Base-by-base conservation (phyloP, 495 filamentous ascomycete species). In the Parathielavia appendiculata region DNA sequence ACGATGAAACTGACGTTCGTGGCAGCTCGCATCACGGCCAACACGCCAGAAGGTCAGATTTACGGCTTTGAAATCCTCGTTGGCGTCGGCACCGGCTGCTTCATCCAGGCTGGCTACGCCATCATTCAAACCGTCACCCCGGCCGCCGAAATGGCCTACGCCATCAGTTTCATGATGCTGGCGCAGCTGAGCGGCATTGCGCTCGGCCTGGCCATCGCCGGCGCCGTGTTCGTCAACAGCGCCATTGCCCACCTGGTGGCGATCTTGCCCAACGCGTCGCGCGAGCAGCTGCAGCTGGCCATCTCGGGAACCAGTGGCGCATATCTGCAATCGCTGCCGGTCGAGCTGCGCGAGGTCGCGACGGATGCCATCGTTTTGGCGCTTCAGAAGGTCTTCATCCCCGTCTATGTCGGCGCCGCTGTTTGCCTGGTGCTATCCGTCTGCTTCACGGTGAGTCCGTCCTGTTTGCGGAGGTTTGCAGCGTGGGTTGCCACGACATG, bases 41-140 rank as follows among this genome's bases (percentile, higher is more conserved):
- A 39, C n/a, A 76, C 77, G 4, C 47, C 66, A 12, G 66, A 66
- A 0, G 66, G 63, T 6, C 56, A 58, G 6, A 73, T 86, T 22
- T 86, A 86, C 66, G 83, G 83, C 41, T 80, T 76, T 58, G 70
- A 63, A 9, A 66, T 80, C 2, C 64, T 86, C 22, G 65, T 82
- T 13, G 83, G 75, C 23, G 60, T 81, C n/a, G 84, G 85, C 11
- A 59, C 60, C 0, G 85, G 85, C 6, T 60, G 74, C 12, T 81
- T 72, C 48, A 51, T 23, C 77, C 82, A 59, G 75, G 46, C 79
- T 0, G 64, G 72, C 0, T 83, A 81, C 63, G 73, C 81, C 4
- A 75, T 87, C 14, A 78, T 76, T 0, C 76, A 82, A 60, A 71
- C 75, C 0, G 72, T 74, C 5, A 76, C 78, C 3, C 46, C 63